A percentile compares a stretch with the other conserved stretches of the same genome.
These are phyloP conservation scores for Passalora sequoiae DNA, from an alignment of 2,329 filamentous ascomycete species.

Conservation along the genomic window DNA sequence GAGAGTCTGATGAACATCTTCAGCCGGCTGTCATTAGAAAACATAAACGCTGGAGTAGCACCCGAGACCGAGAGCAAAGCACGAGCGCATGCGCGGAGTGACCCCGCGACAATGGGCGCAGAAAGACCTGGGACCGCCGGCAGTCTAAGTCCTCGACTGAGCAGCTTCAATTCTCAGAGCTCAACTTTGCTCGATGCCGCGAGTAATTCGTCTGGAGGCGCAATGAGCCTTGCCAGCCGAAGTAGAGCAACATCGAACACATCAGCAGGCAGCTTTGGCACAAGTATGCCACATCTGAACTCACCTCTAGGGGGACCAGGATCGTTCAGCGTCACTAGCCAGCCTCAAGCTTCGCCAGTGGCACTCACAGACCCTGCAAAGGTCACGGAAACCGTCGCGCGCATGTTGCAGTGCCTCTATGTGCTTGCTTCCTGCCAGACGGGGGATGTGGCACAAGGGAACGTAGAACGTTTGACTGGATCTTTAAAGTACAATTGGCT, in stretches of 20 bases:
- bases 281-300: constrained; percentile 34
- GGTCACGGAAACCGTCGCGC: constrained; percentile 86
- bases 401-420: constrained; percentile 94
- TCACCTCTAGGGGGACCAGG: constrained; percentile 23
- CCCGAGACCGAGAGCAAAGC: constrained; percentile 23
- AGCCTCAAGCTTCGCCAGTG: constrained; percentile 21
- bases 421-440: constrained; percentile 74
- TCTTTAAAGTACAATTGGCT: constrained; percentile 97
- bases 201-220: constrained; percentile 43
- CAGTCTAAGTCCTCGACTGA: constrained; percentile 67
- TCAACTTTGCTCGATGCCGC: constrained; percentile 71
- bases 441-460: constrained; percentile 67
- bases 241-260: constrained; percentile 85
- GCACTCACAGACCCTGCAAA: constrained; percentile 50
- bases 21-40: constrained; percentile 81
- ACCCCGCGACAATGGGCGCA: constrained; percentile 30
- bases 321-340: constrained; percentile 21
- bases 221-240: constrained; percentile 48
- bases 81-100: constrained; percentile 29
- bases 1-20: constrained; percentile 86
- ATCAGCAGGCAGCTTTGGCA: constrained; percentile 45
- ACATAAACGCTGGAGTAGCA: constrained; percentile 47
- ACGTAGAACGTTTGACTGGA: constrained; percentile 77
- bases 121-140: constrained; percentile 61
- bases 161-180: constrained; percentile 72